Conservation (phyloP, 352 stramenopile species). For the Phytophthora syringae region DNA sequence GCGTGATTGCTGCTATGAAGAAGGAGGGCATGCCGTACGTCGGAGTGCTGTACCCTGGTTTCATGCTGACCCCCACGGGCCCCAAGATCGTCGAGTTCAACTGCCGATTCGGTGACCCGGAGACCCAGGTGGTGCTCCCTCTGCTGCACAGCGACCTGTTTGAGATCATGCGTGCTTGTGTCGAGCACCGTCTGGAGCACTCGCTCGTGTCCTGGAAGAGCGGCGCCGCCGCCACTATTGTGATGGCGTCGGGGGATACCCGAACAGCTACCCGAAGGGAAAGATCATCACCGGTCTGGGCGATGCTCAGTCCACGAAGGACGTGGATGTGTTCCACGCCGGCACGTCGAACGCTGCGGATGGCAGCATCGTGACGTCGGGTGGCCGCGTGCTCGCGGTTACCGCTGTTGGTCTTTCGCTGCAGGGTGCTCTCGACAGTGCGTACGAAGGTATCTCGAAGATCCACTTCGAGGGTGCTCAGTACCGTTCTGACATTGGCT, state of each 20-base stretch:
- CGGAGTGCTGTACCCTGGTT: slow-evolving; percentile 98
- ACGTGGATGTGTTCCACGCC: slow-evolving; percentile 99
- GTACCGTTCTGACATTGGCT: slow-evolving; percentile 97
- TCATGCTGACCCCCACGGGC: slow-evolving; percentile 94
- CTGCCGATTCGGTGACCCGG: slow-evolving; percentile 99
- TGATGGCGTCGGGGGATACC: slow-evolving; percentile 97
- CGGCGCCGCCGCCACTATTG: slow-evolving; percentile 94
- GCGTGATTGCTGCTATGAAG: slow-evolving; percentile 83
- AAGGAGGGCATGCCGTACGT: slow-evolving; percentile 98
- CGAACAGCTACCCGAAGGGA: slow-evolving; percentile 98
- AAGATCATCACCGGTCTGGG: slow-evolving; percentile 95
- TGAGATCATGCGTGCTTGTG: slow-evolving; percentile 97
- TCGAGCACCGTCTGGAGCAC: slow-evolving; percentile 90
- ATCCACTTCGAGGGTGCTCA: slow-evolving; percentile 94
- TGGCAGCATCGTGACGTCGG: slow-evolving; percentile 89
- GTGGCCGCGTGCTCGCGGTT: slow-evolving; percentile 97
- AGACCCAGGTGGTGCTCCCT: slow-evolving; percentile 98
- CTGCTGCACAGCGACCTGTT: slow-evolving; percentile 98
- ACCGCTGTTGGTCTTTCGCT: slow-evolving; percentile 93
- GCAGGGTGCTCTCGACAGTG: slow-evolving; percentile 89
- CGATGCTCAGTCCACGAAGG: slow-evolving; percentile 77
- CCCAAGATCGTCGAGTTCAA: slow-evolving; percentile 99
- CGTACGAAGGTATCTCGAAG: slow-evolving; percentile 91
- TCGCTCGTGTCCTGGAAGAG: slow-evolving; percentile 92
- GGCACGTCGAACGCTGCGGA: slow-evolving; percentile 90